Evolutionary conservation across 176 grass and related monocot genomes (phyloP).

Genomic region (Phoenix roebelenii): DNA sequence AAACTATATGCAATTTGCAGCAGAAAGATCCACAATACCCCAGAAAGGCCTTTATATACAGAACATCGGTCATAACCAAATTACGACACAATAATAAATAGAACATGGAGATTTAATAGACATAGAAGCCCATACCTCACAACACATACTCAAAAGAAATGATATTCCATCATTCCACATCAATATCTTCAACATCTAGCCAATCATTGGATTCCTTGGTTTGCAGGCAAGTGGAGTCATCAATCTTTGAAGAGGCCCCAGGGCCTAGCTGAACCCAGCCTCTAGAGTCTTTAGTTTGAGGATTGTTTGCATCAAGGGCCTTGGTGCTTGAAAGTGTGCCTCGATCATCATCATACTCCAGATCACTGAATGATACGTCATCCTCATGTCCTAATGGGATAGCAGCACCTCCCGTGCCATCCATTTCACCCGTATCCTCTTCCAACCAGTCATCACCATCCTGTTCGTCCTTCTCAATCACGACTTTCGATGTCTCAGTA

Average conservation of each 20-base stretch:
- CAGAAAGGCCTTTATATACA: too few relatives aligned
- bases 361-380: conserved; percentile 66
- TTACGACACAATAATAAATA: too few relatives aligned
- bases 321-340: conserved; percentile 1
- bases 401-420: background rate
- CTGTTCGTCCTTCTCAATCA: conserved; percentile 15
- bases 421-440: conserved; percentile 19
- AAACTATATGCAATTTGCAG: too few relatives aligned
- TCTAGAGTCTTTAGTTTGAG: conserved; percentile 7
- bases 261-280: conserved; percentile 29
- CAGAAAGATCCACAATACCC: too few relatives aligned
- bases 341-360: conserved; percentile 34
- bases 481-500: background rate
- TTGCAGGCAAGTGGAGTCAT: conserved; percentile 16
- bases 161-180: conserved; percentile 7
- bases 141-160: too few relatives aligned
- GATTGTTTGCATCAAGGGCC: conserved; percentile 12
- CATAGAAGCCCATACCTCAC: too few relatives aligned
- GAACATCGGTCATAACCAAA: too few relatives aligned
- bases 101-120: too few relatives aligned
- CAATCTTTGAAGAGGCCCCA: conserved; percentile 8
- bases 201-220: conserved; percentile 25
- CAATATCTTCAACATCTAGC: conserved; percentile 22
- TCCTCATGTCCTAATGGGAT: conserved; percentile 42
- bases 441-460: conserved; percentile 52